Conservation (phyloP, 306 rosid species). For the Citrullus colocynthis region DNA sequence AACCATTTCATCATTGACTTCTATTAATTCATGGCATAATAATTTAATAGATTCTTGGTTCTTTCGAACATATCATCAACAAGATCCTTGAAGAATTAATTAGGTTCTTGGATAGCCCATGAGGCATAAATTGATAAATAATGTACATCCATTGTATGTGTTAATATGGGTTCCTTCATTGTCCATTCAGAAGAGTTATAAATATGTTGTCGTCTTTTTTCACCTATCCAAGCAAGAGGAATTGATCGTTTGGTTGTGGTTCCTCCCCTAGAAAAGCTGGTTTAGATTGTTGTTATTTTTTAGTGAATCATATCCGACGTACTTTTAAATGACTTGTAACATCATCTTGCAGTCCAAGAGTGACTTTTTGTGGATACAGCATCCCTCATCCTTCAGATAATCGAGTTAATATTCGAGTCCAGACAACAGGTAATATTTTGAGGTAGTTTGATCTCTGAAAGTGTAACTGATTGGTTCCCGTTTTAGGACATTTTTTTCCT, state of each 20-base stretch:
- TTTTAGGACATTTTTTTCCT: not conserved
- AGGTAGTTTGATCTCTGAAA: not conserved
- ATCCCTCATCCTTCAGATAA: slow-evolving; percentile 89
- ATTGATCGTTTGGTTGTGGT: not conserved
- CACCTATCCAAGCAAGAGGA: not conserved
- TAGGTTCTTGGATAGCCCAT: not conserved
- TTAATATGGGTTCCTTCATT: not conserved
- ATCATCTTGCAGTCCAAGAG: slow-evolving; percentile 50
- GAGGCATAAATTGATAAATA: not conserved
- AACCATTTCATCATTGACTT: not conserved
- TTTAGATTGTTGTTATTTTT: not conserved
- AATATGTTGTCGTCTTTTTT: not conserved
- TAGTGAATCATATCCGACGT: not conserved
- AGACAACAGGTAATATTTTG: slow-evolving; percentile 48
- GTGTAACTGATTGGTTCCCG: not conserved
- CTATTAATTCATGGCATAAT: not conserved
- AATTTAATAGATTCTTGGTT: not conserved
- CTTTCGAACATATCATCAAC: no score
- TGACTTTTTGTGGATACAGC: slow-evolving; percentile 63
- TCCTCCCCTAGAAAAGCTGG: not conserved
- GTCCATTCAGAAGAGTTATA: not conserved
- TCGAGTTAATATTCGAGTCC: slow-evolving; percentile 64
- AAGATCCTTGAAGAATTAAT: not conserved
- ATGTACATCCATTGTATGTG: not conserved
- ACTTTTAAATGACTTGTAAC: not conserved